Evolutionary conservation across 176 grass and related monocot genomes (phyloP), one percentile per base, ranked within the genome.

Genomic region (Echinochloa phyllopogon): DNA sequence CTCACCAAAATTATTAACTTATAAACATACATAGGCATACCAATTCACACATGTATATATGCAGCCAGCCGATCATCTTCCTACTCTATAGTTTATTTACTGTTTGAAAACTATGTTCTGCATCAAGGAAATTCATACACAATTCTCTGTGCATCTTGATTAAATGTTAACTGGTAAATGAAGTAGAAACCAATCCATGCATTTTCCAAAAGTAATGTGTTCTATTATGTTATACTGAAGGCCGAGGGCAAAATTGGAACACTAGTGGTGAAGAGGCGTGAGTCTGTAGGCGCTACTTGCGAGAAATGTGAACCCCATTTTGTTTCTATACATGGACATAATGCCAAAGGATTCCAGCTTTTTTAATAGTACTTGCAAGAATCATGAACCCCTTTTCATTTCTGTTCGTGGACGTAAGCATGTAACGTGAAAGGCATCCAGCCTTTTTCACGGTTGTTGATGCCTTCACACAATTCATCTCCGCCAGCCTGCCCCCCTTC

Each of bases 381-480:
- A 72, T 29, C 24, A 18, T 20, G 58, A 63, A 74, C 70, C 18
- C 57, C 4, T 65, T 36, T 64, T 44, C 67, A 27, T 82, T 82
- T 71, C 44, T 69, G 21, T 80, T 24, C 10, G 29, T 42, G 67
- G 20, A 64, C 4, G 36, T 51, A 51, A 72, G 67, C 13, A 42
- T 14, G n/a, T 41, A 51, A 72, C 16, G 10, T 55, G 33, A 86
- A 42, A 51, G 29, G 15, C 53, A 45, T 63, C 84, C 76, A 80
- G 67, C 76, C 76, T 80, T 79, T 78, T 72, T 80, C 65, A 63
- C 16, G 20, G 68, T 74, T 80, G 67, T 73, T 51, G 37, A 61
- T 80, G 67, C 37, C 57, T 80, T 86, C 77, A 65, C 84, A 80
- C 84, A 73, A 73, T 55, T 55, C 85, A 80, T 51, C 36, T n/a